Evolutionary conservation across 179 eudicot genomes (phyloP).

Genomic region (Heliamphora pulchella): DNA sequence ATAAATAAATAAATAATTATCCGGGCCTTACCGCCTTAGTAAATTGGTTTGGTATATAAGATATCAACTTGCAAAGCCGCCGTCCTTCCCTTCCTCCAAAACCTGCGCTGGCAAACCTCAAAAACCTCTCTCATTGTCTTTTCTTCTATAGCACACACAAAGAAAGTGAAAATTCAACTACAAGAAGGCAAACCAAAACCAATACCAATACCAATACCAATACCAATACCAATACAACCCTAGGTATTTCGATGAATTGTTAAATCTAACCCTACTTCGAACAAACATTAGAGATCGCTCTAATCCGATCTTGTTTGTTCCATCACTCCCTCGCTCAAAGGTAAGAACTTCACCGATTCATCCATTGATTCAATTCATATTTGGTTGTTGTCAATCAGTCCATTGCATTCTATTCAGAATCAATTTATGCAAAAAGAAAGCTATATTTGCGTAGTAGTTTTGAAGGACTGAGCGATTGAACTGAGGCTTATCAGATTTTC

Average conservation of each 20-base stretch:
- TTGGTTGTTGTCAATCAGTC: not conserved
- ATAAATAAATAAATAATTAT: no score
- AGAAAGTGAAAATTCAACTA: no score
- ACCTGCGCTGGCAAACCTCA: not conserved
- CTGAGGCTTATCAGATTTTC: conserved; percentile 1
- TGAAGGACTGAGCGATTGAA: conserved; percentile 3
- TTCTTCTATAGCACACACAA: not conserved
- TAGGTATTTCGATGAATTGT: not conserved
- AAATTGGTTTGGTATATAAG: no score
- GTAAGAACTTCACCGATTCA: conserved; percentile 4
- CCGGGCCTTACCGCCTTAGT: no score
- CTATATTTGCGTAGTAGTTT: not conserved
- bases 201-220: not conserved
- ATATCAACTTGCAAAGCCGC: not conserved
- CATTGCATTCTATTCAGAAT: not conserved
- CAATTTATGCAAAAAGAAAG: not conserved
- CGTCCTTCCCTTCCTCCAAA: not conserved
- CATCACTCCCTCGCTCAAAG: not conserved
- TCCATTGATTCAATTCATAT: conserved; percentile 4
- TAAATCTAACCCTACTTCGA: not conserved
- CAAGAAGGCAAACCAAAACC: no score
- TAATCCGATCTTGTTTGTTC: not conserved
- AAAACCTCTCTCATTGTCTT: not conserved
- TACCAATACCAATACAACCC: not conserved
- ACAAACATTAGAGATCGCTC: not conserved